Evolutionary conservation across 495 filamentous ascomycete genomes (phyloP).

Genomic region (Elaphomyces granulatus): DNA sequence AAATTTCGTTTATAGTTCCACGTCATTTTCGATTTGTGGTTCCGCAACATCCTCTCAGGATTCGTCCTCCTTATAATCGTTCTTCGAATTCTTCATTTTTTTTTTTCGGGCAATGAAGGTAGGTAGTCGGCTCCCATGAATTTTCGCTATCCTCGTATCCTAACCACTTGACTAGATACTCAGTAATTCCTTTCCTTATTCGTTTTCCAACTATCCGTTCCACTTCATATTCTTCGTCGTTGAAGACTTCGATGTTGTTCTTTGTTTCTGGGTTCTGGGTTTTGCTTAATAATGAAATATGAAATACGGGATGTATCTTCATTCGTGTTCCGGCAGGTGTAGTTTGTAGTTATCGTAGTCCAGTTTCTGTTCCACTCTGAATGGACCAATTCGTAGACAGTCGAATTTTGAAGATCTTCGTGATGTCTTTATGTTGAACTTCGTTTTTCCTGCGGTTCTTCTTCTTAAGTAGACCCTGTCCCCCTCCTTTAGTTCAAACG

Average conservation of each 20-base stretch:
- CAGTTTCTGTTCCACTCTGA: not conserved
- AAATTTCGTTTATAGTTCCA: too few species aligned
- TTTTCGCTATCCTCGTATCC: not conserved
- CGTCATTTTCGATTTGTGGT: too few species aligned
- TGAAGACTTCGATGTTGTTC: not conserved
- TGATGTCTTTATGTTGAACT: not conserved
- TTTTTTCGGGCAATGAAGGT: not conserved
- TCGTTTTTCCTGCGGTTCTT: not conserved
- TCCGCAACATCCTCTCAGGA: too few species aligned
- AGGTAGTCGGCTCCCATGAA: not conserved
- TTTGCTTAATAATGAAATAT: not conserved
- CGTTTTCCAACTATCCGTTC: not conserved
- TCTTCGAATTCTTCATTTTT: too few species aligned
- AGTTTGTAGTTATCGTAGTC: not conserved
- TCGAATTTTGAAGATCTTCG: not conserved
- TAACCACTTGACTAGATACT: not conserved
- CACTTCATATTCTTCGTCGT: not conserved
- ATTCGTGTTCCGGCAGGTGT: not conserved
- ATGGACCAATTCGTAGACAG: not conserved
- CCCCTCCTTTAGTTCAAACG: not conserved
- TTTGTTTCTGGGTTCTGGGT: not conserved
- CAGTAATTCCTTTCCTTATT: not conserved
- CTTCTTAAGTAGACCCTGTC: not conserved
- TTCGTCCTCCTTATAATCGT: too few species aligned
- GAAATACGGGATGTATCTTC: not conserved